These are phyloP conservation scores for Suillus sp. DNA, from an alignment of 768 basidiomycete genomes.

Conservation along the genomic window DNA sequence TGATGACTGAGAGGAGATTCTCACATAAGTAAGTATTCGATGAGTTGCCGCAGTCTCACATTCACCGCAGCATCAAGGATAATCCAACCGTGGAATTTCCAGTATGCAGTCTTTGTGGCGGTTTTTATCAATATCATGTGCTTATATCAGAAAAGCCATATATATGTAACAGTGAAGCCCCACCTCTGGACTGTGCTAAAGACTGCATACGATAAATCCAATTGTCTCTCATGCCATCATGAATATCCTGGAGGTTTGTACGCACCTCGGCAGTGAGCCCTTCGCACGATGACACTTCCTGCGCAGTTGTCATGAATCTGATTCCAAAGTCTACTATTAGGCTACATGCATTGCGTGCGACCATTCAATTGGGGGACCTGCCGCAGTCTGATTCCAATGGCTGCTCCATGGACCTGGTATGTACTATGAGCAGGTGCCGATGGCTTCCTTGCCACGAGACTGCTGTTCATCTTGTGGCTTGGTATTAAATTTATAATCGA, in stretches of 20 bases:
- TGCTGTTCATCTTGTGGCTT: background rate
- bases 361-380: background rate
- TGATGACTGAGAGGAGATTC: background rate
- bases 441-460: background rate
- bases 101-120: background rate
- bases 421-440: background rate
- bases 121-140: background rate
- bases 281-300: background rate
- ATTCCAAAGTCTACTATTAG: background rate
- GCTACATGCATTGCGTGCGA: background rate
- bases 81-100: background rate
- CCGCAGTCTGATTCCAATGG: background rate
- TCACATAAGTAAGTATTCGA: background rate
- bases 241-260: background rate
- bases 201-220: background rate
- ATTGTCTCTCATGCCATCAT: background rate
- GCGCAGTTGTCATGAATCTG: background rate
- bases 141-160: background rate
- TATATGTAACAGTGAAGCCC: background rate
- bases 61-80: background rate
- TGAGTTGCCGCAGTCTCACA: background rate
- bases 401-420: background rate
- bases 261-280: background rate
- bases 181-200: background rate
- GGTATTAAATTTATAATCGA: background rate